Evolutionary conservation across 139 green algal genomes (phyloP).

Genomic region (Chlorella sp.): DNA sequence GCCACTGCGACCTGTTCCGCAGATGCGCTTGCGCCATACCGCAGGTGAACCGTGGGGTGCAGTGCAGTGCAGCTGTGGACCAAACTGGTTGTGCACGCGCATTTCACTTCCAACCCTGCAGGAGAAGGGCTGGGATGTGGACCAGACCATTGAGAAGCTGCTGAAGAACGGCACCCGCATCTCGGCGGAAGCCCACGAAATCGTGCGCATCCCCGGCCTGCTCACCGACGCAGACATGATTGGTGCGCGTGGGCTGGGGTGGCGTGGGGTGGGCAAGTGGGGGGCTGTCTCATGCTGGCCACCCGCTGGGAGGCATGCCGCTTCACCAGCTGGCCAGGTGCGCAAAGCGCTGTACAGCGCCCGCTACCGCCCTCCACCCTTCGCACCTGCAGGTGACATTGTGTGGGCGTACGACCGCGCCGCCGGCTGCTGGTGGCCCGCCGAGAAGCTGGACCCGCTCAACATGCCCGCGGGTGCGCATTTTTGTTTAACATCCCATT

Average conservation of each 20-base stretch:
- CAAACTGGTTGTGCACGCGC: no score
- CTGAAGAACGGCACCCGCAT: constrained; percentile 48
- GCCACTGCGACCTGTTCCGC: no score
- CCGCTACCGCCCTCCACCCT: no score
- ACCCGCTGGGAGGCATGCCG: no score
- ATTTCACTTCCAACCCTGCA: constrained; percentile 3
- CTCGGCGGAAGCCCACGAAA: constrained; percentile 17
- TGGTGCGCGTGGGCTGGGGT: constrained; percentile 1
- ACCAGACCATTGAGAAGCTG: constrained; percentile 48
- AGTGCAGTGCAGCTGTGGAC: no score
- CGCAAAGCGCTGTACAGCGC: no score
- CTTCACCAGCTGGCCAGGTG: no score
- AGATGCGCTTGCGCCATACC: no score
- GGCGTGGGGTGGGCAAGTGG: no score
- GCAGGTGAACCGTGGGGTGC: no score
- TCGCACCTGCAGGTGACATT: constrained; percentile 31
- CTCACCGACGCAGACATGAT: constrained; percentile 57
- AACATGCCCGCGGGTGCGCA: constrained; percentile 18
- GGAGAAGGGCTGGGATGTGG: constrained; percentile 86
- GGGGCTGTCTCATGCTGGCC: no score
- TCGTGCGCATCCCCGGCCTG: constrained; percentile 42
- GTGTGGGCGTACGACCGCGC: constrained; percentile 57
- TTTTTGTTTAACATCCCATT: no score
- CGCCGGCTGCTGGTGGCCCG: constrained; percentile 64
- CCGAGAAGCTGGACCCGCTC: constrained; percentile 71